These are phyloP conservation scores for Coemansia aciculifera DNA, from an alignment of 192 early-diverging fungal species.

Conservation along the genomic window DNA sequence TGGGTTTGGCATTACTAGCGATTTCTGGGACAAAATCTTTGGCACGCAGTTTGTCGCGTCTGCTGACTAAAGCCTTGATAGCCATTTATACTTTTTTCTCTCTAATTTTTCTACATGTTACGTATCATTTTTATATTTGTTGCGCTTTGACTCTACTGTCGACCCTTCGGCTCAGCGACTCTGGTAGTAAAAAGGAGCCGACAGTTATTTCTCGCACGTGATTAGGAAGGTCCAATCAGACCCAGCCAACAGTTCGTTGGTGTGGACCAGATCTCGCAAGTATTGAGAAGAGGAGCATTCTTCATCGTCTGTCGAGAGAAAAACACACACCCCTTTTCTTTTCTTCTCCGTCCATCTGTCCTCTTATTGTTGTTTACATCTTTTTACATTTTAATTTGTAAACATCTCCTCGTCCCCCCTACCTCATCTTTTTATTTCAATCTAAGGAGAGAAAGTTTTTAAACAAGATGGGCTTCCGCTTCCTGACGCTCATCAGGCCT, in stretches of 20 bases:
- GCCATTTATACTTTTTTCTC: conserved; percentile 2
- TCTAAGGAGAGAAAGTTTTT: neutral
- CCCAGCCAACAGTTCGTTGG: neutral
- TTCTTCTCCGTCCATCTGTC: neutral
- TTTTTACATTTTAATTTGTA: neutral
- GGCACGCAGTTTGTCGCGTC: conserved; percentile 57
- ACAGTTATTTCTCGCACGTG: neutral
- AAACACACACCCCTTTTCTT: neutral
- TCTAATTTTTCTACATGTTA: neutral
- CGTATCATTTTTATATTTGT: neutral
- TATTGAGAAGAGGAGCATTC: neutral
- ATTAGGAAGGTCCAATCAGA: conserved; percentile 1
- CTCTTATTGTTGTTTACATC: conserved; percentile 9
- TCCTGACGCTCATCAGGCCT: conserved; percentile 94
- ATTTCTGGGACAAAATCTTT: conserved; percentile 87
- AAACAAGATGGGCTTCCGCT: conserved; percentile 64
- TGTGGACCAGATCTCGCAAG: neutral
- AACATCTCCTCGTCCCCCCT: neutral
- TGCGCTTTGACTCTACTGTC: neutral
- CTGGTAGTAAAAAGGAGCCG: neutral
- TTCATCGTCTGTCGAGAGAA: neutral
- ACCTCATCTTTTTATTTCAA: neutral
- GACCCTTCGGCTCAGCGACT: neutral
- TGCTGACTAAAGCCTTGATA: conserved; percentile 2
- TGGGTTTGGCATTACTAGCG: conserved; percentile 89